Percentiles rank a stretch among this genome's conserved stretches.
Conservation (phyloP, 352 stramenopile species). For the Globisporangium abappressorium region DNA sequence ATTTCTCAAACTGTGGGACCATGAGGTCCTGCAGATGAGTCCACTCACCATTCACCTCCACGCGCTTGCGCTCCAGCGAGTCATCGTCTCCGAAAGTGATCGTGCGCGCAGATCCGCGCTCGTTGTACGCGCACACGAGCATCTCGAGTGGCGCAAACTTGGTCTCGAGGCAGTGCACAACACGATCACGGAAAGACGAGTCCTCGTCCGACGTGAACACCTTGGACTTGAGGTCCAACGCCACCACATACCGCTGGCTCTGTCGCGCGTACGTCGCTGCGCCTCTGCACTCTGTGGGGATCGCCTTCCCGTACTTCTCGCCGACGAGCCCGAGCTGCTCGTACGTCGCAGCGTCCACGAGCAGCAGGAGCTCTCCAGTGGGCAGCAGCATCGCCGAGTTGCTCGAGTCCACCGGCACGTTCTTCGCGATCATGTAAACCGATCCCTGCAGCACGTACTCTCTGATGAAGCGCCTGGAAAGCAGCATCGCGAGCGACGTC, state of each 20-base stretch:
- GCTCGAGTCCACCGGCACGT: constrained; percentile 54
- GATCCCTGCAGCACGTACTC: constrained; percentile 53
- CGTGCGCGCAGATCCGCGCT: constrained; percentile 52
- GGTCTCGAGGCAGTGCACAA: constrained; percentile 39
- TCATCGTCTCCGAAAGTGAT: constrained; percentile 74
- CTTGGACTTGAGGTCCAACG: constrained; percentile 53
- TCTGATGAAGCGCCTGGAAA: constrained; percentile 52
- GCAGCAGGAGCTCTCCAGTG: constrained; percentile 61
- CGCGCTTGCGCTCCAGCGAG: constrained; percentile 48
- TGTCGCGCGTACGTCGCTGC: constrained; percentile 22
- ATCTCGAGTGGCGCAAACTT: constrained; percentile 64
- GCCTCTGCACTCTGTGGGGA: constrained; percentile 18
- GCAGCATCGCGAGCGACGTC: constrained; percentile 45
- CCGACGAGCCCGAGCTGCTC: constrained; percentile 69
- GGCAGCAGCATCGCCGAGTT: constrained; percentile 68
- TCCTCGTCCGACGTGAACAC: constrained; percentile 26
- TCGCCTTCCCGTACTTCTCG: constrained; percentile 47
- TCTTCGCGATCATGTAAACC: constrained; percentile 79
- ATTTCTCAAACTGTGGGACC: constrained; percentile 50
- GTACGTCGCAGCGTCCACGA: constrained; percentile 66
- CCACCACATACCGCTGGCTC: constrained; percentile 57
- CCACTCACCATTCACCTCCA: constrained; percentile 55
- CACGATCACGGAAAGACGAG: constrained; percentile 28
- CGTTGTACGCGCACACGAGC: constrained; percentile 72
- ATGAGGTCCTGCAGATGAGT: constrained; percentile 46